Percentiles rank a stretch among this genome's conserved stretches.
phyloP scores from a whole-genome alignment of 2,329 filamentous ascomycete genomes.

The Xylariaceae sp. region DNA sequence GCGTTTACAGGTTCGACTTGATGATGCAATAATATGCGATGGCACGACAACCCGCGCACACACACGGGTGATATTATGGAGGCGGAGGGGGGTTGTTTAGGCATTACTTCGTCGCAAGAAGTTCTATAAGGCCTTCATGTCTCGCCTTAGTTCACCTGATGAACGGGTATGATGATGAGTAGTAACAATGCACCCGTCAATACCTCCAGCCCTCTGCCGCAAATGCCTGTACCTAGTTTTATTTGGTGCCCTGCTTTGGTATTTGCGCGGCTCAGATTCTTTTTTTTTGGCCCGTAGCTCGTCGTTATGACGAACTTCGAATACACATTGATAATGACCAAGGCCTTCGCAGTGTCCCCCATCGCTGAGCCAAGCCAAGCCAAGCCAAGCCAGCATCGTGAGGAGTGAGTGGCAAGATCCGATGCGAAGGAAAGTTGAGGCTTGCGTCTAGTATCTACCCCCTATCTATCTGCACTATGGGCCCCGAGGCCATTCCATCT shows the following conservation, averaged over 20 bases:
- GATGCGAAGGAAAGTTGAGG: too few relatives aligned
- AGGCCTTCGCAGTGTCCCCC: conserved; percentile 30
- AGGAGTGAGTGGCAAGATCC: too few relatives aligned
- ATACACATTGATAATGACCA: neutral
- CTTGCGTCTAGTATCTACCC: too few relatives aligned
- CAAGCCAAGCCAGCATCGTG: too few relatives aligned
- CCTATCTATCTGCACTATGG: too few relatives aligned
- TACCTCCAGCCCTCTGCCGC: conserved; percentile 16
- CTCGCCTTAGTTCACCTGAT: neutral
- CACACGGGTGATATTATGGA: conserved; percentile 1
- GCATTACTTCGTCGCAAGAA: conserved; percentile 1
- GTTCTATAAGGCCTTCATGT: neutral
- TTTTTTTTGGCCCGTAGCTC: conserved; percentile 34
- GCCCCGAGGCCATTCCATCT: too few relatives aligned
- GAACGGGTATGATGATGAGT: neutral
- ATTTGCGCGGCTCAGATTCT: conserved; percentile 35
- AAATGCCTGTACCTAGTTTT: conserved; percentile 28
- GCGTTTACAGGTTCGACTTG: conserved; percentile 26
- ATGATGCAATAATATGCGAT: conserved; percentile 26
- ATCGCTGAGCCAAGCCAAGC: conserved; percentile 29
- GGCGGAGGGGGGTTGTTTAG: neutral
- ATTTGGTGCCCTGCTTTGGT: conserved; percentile 39
- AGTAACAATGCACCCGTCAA: neutral
- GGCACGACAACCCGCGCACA: conserved; percentile 12
- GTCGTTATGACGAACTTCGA: conserved; percentile 30